Percentiles rank a stretch among this genome's conserved stretches.
These are phyloP conservation scores for Simplicillium aogashimaense DNA, from an alignment of 2,329 filamentous ascomycete genomes.

Conservation along the genomic window DNA sequence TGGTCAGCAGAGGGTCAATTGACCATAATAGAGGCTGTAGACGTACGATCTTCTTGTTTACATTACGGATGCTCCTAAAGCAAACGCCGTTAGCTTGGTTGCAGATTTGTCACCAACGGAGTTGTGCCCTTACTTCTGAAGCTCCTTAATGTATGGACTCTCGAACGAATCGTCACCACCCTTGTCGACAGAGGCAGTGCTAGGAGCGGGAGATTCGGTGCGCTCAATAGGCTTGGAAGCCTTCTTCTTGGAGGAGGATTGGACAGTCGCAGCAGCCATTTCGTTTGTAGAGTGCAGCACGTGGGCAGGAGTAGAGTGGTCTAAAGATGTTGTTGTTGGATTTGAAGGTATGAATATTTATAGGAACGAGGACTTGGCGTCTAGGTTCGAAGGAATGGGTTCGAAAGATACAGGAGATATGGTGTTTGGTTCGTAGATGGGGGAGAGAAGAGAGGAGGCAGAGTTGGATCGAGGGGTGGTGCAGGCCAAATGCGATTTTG, in stretches of 20 bases:
- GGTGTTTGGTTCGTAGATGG: too few relatives aligned
- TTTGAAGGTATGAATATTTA: neutral
- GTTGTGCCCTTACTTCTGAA: constrained; percentile 63
- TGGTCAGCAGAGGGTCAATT: constrained; percentile 4
- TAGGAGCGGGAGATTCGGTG: constrained; percentile 45
- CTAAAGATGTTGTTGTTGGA: neutral
- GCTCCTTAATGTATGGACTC: constrained; percentile 73
- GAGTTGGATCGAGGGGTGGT: too few relatives aligned
- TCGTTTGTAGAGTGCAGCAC: constrained; percentile 4
- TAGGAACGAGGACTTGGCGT: neutral
- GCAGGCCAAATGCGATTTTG: too few relatives aligned
- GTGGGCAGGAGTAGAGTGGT: constrained; percentile 2
- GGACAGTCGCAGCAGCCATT: constrained; percentile 55
- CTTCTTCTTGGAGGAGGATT: constrained; percentile 60
- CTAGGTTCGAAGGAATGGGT: neutral
- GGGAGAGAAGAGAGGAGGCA: too few relatives aligned
- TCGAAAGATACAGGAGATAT: too few relatives aligned
- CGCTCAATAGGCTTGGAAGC: constrained; percentile 38
- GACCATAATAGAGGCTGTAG: neutral
- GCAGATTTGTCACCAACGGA: too few relatives aligned
- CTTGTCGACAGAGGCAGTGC: constrained; percentile 36
- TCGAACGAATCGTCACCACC: constrained; percentile 52
- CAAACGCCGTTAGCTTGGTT: too few relatives aligned
- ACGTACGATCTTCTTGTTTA: constrained; percentile 89
- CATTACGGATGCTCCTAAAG: constrained; percentile 74